Conservation (phyloP, 495 filamentous ascomycete genomes). For the Trichoderma parareesei region DNA sequence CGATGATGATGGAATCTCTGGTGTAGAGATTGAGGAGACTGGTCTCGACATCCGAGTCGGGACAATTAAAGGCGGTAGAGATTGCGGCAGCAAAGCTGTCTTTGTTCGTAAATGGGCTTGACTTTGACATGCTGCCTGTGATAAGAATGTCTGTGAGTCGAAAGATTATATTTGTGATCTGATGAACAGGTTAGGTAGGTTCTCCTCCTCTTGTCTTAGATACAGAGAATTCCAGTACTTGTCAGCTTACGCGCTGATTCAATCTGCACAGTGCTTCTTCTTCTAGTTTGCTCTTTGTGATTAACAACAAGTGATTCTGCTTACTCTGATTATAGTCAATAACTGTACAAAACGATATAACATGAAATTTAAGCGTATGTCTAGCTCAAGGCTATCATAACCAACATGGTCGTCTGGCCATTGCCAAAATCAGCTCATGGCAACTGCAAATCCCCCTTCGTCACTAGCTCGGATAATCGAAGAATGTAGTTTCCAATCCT, state of each 20-base stretch:
- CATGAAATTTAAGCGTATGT: too few species aligned
- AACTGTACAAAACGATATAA: too few species aligned
- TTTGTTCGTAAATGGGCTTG: background rate
- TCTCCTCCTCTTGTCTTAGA: too few species aligned
- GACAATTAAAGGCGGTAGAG: background rate
- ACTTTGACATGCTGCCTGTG: background rate
- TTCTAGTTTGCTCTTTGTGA: too few species aligned
- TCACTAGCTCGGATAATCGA: background rate
- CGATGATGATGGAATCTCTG: background rate
- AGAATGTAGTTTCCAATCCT: too few species aligned
- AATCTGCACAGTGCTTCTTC: too few species aligned
- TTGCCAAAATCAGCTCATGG: background rate
- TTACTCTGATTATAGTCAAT: too few species aligned
- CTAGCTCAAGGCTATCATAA: background rate
- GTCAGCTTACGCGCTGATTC: too few species aligned
- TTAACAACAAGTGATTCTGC: too few species aligned
- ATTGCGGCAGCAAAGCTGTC: background rate
- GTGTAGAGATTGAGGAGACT: background rate
- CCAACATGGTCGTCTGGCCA: background rate
- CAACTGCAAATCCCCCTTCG: background rate
- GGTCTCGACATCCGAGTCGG: background rate
- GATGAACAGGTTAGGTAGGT: background rate
- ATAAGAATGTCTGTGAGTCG: background rate
- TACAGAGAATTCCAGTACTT: too few species aligned
- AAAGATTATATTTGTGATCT: background rate